Evolutionary conservation across 192 early-diverging fungal species (phyloP).

Genomic region (Jimgerdemannia flammicorona): DNA sequence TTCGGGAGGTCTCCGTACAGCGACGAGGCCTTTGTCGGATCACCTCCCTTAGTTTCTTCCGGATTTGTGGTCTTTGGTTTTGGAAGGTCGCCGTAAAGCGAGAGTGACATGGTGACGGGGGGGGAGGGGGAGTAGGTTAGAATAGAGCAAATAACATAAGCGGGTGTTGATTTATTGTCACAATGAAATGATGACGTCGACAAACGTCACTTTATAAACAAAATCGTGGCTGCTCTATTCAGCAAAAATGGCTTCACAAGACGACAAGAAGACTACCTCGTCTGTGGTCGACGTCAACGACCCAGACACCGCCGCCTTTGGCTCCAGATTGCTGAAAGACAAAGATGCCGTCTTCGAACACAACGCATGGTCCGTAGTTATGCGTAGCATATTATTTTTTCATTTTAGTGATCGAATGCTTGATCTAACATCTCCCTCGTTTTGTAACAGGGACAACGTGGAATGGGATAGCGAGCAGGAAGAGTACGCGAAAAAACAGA

Average conservation of each 20-base stretch:
- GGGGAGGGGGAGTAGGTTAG: too few species aligned
- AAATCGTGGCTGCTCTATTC: too few species aligned
- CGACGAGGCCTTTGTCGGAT: background rate
- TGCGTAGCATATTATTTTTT: too few species aligned
- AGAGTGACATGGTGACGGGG: background rate
- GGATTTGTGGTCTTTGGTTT: background rate
- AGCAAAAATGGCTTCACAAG: slow-evolving; percentile 1
- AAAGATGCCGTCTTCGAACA: slow-evolving; percentile 78
- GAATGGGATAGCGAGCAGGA: slow-evolving; percentile 86
- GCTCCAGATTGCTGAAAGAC: slow-evolving; percentile 69
- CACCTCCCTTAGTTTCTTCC: background rate
- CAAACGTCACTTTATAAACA: too few species aligned
- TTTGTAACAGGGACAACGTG: slow-evolving; percentile 79
- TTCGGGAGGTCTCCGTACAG: background rate
- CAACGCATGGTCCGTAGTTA: slow-evolving; percentile 93
- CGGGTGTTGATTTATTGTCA: too few species aligned
- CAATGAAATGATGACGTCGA: too few species aligned
- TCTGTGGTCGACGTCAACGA: slow-evolving; percentile 24
- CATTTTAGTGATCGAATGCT: background rate
- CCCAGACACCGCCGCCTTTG: slow-evolving; percentile 48
- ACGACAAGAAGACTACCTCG: slow-evolving; percentile 24
- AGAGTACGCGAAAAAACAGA: slow-evolving; percentile 66
- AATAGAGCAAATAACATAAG: too few species aligned
- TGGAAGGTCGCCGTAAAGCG: background rate
- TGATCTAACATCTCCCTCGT: background rate